These are phyloP conservation scores for Adenanthera pavonina DNA, from an alignment of 306 rosid genomes.

Conservation along the genomic window DNA sequence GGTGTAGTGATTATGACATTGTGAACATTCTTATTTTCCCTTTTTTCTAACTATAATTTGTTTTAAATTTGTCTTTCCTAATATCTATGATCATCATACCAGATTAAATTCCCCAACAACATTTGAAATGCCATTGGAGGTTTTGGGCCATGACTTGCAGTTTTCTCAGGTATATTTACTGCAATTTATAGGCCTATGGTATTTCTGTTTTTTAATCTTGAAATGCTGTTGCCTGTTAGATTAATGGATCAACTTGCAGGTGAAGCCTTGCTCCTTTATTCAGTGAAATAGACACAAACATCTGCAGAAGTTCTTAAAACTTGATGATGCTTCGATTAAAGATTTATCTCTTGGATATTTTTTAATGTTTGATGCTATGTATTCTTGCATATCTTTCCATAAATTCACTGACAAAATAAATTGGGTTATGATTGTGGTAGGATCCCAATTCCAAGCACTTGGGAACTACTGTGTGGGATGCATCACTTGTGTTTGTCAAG, in stretches of 20 bases:
- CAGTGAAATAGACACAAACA: conserved; percentile 7
- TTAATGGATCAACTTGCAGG: not conserved
- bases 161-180: conserved; percentile 71
- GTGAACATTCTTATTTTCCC: conserved; percentile 7
- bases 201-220: conserved; percentile 23
- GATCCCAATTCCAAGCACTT: conserved; percentile 95
- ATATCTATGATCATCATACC: conserved; percentile 32
- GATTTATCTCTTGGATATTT: not conserved
- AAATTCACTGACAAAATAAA: conserved; percentile 35
- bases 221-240: not conserved
- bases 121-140: conserved; percentile 81
- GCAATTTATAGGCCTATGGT: not conserved
- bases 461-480: conserved; percentile 98
- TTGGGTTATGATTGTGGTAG: conserved; percentile 47
- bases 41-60: not conserved
- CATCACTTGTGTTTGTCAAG: conserved; percentile 87
- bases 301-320: conserved; percentile 3
- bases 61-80: conserved; percentile 8
- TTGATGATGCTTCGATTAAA: conserved; percentile 22
- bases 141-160: conserved; percentile 81
- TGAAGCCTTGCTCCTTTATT: not conserved
- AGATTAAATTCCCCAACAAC: conserved; percentile 90
- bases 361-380: not conserved
- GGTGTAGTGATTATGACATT: not conserved
- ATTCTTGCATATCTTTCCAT: conserved; percentile 15